Evolutionary conservation across 371 early-diverging fungal species (phyloP).

Genomic region (Entomophthora muscae): DNA sequence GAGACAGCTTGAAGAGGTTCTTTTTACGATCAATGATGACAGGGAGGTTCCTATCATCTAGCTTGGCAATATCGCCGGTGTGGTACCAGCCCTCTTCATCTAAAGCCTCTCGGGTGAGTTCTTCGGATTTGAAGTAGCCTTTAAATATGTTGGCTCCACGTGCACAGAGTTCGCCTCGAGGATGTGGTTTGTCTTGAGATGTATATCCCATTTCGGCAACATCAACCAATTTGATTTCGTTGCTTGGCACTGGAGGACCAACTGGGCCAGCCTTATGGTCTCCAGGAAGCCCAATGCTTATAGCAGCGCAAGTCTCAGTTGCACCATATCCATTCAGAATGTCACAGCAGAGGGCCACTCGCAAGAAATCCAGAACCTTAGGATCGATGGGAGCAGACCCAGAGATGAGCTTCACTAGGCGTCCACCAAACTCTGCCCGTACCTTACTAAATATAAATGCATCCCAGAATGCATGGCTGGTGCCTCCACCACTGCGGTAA

Average conservation of each 20-base stretch:
- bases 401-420: conserved; percentile 53
- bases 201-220: conserved; percentile 80
- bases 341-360: conserved; percentile 50
- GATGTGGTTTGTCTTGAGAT: conserved; percentile 46
- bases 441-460: conserved; percentile 80
- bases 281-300: neutral
- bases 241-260: conserved; percentile 9
- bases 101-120: conserved; percentile 60
- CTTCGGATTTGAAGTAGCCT: conserved; percentile 73
- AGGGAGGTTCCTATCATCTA: conserved; percentile 42
- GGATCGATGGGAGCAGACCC: conserved; percentile 85
- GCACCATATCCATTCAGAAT: conserved; percentile 30
- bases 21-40: too few relatives aligned
- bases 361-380: conserved; percentile 73
- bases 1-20: conserved; percentile 84
- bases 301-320: neutral
- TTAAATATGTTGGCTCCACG: conserved; percentile 64
- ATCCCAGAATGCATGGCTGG: conserved; percentile 74
- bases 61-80: conserved; percentile 76
- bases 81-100: conserved; percentile 81
- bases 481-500: conserved; percentile 30
- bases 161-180: conserved; percentile 80
- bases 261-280: conserved; percentile 1
- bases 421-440: conserved; percentile 72
- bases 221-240: conserved; percentile 71